Evolutionary conservation across 2,329 filamentous ascomycete species (phyloP), one percentile per base, ranked within the genome.

Genomic region (Boeremia exigua): DNA sequence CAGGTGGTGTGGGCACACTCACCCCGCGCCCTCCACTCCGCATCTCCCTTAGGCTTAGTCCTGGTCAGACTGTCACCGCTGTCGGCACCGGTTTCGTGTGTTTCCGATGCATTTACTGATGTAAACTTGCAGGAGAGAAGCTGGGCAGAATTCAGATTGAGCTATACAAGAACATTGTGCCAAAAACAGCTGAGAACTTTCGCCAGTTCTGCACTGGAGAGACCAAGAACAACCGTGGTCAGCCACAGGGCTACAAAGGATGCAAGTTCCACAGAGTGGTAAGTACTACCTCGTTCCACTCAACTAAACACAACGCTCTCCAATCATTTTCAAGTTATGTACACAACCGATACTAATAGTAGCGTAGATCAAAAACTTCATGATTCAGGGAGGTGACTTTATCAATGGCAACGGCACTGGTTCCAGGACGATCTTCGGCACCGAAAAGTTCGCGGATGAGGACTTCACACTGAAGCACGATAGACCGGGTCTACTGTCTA

Each of bases 371-470:
- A 91, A 90, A 78, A 90, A 91, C 69, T 97, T 98, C 80, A 98
- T 98, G 94, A 90, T 95, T 70, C 95, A 99, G 77, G 94, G 94
- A 40, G 95, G 95, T 49, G 95, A 99, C 77, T 98, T 98, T 75
- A 81, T 96, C 38, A 92, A 96, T 69, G 91, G 92, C 48, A 91
- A 98, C 75, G 95, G 95, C 47, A 96, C 91, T 0, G 95, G 95
- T 8, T 92, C 88, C 42, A 89, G 88, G 10, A 90, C 86, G 65
- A 96, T 98, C 75, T 98, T 96, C 80, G 92, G 92, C 54, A 88
- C 86, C 46, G 88, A 89, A 66, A 84, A 86, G 40, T 98, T 98
- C 71, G 86, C 88, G 4, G 95, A 99, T 72, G 95, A 99, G 80
- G 96, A 95, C 74, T 97, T 97, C 72, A 81, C 74, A 12, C 73